These are phyloP conservation scores for Eucalyptus lansdowneana DNA, from an alignment of 345 rosid genomes.

Conservation along the genomic window DNA sequence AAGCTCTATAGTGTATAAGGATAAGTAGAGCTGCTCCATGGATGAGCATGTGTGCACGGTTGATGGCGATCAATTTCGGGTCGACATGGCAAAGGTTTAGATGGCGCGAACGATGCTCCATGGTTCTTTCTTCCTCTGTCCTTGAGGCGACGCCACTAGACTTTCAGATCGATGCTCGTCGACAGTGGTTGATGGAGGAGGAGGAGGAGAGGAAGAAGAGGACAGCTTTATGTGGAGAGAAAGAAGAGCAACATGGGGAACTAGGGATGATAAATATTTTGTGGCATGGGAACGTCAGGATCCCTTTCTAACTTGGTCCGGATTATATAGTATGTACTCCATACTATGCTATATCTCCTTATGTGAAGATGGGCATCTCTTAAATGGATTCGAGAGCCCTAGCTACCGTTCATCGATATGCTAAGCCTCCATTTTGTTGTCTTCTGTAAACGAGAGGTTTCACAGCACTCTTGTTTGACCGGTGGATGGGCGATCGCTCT, in stretches of 20 bases:
- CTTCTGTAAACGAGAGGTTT: neutral
- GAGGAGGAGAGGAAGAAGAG: no score
- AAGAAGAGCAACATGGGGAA: neutral
- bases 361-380: no score
- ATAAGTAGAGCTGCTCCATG: conserved; percentile 10
- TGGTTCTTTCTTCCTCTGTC: neutral
- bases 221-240: neutral
- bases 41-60: conserved; percentile 5
- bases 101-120: neutral
- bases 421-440: neutral
- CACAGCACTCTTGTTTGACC: neutral
- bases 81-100: conserved; percentile 7
- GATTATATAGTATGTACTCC: no score
- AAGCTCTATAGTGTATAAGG: conserved; percentile 12
- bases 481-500: neutral
- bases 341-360: no score
- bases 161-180: neutral
- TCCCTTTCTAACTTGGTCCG: neutral
- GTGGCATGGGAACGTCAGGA: neutral
- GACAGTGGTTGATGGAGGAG: no score
- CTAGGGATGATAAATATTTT: neutral
- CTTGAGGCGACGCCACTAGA: no score
- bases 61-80: neutral
- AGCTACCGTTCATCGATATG: neutral
- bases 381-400: neutral